Conservation (phyloP, 331 rosid species). For the Pyracantha coccinea region DNA sequence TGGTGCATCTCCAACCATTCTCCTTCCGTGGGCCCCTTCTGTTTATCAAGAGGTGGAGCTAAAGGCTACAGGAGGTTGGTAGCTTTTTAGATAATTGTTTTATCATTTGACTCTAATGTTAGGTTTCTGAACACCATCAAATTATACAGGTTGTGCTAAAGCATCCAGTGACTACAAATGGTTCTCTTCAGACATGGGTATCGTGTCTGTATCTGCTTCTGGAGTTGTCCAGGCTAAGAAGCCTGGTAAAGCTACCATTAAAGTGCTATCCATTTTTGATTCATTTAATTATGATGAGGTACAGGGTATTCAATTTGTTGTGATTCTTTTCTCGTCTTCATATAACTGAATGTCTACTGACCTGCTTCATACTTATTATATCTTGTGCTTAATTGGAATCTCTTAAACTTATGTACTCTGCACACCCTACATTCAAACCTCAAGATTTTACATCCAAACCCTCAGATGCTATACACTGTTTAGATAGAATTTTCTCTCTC, state of each 20-base stretch:
- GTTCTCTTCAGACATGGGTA: slow-evolving; percentile 69
- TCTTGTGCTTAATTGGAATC: background rate
- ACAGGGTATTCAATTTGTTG: slow-evolving; percentile 12
- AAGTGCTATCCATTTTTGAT: slow-evolving; percentile 64
- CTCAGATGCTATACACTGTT: background rate
- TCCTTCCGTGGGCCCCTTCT: slow-evolving; percentile 83
- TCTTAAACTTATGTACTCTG: background rate
- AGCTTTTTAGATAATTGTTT: slow-evolving; percentile 22
- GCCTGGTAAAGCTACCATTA: slow-evolving; percentile 84
- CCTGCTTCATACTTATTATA: background rate
- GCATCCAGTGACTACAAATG: slow-evolving; percentile 69
- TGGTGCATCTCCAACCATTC: slow-evolving; percentile 30
- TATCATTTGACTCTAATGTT: slow-evolving; percentile 11
- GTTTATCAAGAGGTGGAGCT: slow-evolving; percentile 79
- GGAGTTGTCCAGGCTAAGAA: slow-evolving; percentile 85
- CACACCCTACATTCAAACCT: background rate
- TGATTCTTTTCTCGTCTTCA: background rate
- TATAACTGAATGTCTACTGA: background rate
- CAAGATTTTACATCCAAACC: background rate
- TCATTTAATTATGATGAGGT: slow-evolving; percentile 85
- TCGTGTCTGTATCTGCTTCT: slow-evolving; percentile 61
- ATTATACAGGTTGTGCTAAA: slow-evolving; percentile 71
- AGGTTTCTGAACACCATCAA: slow-evolving; percentile 5
- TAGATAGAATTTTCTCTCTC: background rate
- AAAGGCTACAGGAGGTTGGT: slow-evolving; percentile 77